Conservation (phyloP, 768 basidiomycete genomes). For the Suillus spraguei region DNA sequence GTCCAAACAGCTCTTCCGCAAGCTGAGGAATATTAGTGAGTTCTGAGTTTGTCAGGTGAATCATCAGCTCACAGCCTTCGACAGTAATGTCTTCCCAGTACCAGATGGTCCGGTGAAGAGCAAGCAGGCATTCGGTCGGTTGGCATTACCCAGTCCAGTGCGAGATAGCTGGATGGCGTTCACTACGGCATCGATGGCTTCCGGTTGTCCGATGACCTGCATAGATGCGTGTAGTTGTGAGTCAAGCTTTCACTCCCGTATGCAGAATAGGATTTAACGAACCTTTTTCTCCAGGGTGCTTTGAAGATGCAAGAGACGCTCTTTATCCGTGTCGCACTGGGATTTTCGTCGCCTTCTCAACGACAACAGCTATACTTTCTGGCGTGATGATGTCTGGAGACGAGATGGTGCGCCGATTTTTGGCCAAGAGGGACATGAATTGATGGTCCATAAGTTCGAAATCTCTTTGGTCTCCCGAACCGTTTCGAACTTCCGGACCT, state of each 20-base stretch:
- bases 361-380: conserved; percentile 8
- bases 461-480: background rate
- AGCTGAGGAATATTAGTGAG: conserved; percentile 23
- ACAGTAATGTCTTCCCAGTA: conserved; percentile 43
- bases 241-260: background rate
- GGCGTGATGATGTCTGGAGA: conserved; percentile 14
- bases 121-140: conserved; percentile 48
- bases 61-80: conserved; percentile 32
- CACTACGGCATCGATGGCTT: conserved; percentile 48
- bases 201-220: conserved; percentile 36
- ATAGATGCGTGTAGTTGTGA: background rate
- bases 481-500: conserved; percentile 6
- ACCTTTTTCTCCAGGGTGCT: conserved; percentile 8
- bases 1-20: conserved; percentile 48
- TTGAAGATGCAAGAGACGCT: conserved; percentile 9
- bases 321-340: conserved; percentile 10
- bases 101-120: conserved; percentile 43
- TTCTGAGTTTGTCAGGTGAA: background rate
- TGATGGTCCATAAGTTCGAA: background rate
- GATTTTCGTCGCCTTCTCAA: conserved; percentile 10
- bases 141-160: conserved; percentile 47
- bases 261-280: background rate
- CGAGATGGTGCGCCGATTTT: conserved; percentile 4
- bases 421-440: conserved; percentile 7
- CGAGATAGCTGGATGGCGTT: conserved; percentile 51